Percentiles rank a stretch among this genome's conserved stretches.
Evolutionary conservation across 2,329 filamentous ascomycete species (phyloP).

Genomic region (Fusarium miscanthi): DNA sequence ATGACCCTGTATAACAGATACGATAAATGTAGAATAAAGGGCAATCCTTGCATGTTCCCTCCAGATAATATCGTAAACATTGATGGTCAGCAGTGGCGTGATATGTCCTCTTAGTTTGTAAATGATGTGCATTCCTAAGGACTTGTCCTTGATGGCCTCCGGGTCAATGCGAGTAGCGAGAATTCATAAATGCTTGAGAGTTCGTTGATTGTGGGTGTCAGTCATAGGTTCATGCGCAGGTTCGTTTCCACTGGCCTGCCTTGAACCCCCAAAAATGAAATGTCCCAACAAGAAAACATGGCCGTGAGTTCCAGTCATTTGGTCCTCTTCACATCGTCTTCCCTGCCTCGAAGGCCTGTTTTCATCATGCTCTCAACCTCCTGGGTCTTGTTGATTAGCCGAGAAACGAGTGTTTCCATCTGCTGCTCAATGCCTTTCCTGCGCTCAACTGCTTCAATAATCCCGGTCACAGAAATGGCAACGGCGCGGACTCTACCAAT

Average conservation of each 20-base stretch:
- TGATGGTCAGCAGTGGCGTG: slow-evolving; percentile 35
- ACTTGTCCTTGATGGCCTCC: neutral
- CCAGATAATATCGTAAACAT: slow-evolving; percentile 2
- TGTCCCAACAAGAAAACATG: neutral
- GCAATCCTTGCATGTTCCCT: slow-evolving; percentile 41
- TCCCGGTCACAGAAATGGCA: slow-evolving; percentile 26
- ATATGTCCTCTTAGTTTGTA: neutral
- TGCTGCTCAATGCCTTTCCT: slow-evolving; percentile 43
- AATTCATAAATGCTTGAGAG: neutral
- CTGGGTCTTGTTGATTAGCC: slow-evolving; percentile 29
- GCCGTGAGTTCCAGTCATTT: neutral
- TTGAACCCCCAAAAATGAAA: neutral
- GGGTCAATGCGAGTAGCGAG: accelerated
- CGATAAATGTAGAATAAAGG: slow-evolving; percentile 42
- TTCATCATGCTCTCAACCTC: slow-evolving; percentile 48
- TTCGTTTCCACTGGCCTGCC: neutral
- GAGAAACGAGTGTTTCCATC: slow-evolving; percentile 43
- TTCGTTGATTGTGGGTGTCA: neutral
- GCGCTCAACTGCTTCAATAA: slow-evolving; percentile 41
- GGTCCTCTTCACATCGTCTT: slow-evolving; percentile 35
- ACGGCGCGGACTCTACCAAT: slow-evolving; percentile 26
- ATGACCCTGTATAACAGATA: slow-evolving; percentile 39
- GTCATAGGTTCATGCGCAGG: neutral
- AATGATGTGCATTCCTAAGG: neutral
- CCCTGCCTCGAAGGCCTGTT: slow-evolving; percentile 45